These are phyloP conservation scores for Colletotrichum simmondsii DNA, from an alignment of 2,329 filamentous ascomycete genomes.

Conservation along the genomic window DNA sequence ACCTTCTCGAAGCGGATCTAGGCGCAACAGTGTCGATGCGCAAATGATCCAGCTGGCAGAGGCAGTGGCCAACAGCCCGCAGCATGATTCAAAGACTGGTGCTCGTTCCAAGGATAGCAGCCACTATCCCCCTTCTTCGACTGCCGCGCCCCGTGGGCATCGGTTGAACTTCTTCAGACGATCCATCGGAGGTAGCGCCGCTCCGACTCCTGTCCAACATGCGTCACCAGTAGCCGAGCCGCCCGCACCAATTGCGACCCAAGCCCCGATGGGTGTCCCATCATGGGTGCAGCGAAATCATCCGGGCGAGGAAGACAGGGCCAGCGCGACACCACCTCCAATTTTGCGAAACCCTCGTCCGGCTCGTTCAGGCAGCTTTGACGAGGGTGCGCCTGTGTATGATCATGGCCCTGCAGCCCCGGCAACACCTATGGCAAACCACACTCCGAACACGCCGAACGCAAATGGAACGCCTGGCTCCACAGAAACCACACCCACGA, in stretches of 20 bases:
- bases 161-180: constrained; percentile 65
- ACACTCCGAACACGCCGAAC: not conserved
- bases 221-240: constrained; percentile 34
- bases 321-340: constrained; percentile 66
- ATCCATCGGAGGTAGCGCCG: constrained; percentile 52
- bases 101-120: constrained; percentile 37
- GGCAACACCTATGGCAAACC: constrained; percentile 3
- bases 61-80: constrained; percentile 36
- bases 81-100: constrained; percentile 42
- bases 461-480: constrained; percentile 13
- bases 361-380: constrained; percentile 31
- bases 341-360: constrained; percentile 57
- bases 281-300: constrained; percentile 51
- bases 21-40: constrained; percentile 45
- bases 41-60: constrained; percentile 40
- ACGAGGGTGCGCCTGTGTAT: constrained; percentile 23
- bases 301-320: constrained; percentile 52
- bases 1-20: constrained; percentile 35
- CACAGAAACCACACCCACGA: constrained; percentile 4
- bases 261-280: constrained; percentile 48
- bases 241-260: constrained; percentile 29
- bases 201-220: constrained; percentile 35
- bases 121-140: constrained; percentile 62
- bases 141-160: constrained; percentile 54
- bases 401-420: constrained; percentile 1